Percentiles rank a stretch among this genome's conserved stretches.
phyloP scores from a whole-genome alignment of 179 eudicot species.

The Nepenthes alata region DNA sequence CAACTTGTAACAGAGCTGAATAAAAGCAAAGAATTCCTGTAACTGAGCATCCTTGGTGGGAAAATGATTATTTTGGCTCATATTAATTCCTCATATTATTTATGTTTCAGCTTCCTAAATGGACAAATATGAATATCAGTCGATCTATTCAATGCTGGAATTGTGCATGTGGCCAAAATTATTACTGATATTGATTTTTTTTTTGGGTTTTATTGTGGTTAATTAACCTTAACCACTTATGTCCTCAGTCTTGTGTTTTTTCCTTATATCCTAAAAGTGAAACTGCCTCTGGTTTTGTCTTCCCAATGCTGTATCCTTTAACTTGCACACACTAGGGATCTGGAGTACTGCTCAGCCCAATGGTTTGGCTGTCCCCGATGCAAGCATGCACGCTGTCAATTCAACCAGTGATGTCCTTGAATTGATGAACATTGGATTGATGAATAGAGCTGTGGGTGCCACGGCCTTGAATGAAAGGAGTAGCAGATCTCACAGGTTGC shows the following conservation, averaged over 20 bases:
- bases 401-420: constrained; percentile 86
- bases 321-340: constrained; percentile 92
- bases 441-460: constrained; percentile 94
- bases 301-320: constrained; percentile 33
- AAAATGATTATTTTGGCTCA: no score
- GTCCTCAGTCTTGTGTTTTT: no score
- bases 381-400: constrained; percentile 82
- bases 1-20: no score
- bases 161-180: no score
- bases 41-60: no score
- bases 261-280: background rate
- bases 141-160: no score
- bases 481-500: constrained; percentile 92
- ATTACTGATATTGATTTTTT: background rate
- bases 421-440: constrained; percentile 74
- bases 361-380: constrained; percentile 93
- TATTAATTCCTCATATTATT: no score
- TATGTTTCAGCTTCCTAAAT: no score
- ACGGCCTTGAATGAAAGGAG: constrained; percentile 96
- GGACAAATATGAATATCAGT: no score
- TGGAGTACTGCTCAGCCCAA: constrained; percentile 82
- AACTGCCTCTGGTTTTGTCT: background rate
- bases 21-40: no score
- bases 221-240: no score
- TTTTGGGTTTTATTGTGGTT: background rate